Evolutionary conservation across 2,329 filamentous ascomycete species (phyloP).

Genomic region (Scedosporium boydii): DNA sequence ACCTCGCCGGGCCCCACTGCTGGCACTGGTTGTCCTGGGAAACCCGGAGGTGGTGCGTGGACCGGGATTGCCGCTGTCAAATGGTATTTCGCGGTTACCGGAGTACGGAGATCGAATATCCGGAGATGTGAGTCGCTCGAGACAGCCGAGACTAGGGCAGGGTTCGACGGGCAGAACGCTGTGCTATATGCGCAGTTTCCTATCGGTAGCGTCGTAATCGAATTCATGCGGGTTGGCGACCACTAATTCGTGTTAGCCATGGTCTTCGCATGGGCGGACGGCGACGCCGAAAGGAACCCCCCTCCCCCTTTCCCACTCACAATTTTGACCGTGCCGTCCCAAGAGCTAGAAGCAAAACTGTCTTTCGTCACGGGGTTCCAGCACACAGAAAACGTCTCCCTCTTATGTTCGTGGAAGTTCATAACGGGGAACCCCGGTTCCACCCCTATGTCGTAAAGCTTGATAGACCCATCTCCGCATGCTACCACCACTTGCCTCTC

Average conservation of each 20-base stretch:
- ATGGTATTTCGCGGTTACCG: slow-evolving; percentile 79
- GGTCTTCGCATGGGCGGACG: neutral
- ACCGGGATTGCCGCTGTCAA: slow-evolving; percentile 76
- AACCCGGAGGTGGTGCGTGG: slow-evolving; percentile 46
- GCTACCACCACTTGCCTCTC: slow-evolving; percentile 88
- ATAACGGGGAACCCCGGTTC: slow-evolving; percentile 72
- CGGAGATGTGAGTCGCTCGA: slow-evolving; percentile 83
- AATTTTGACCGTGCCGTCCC: slow-evolving; percentile 94
- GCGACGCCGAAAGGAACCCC: no score
- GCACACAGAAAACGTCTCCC: slow-evolving; percentile 84
- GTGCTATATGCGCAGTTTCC: slow-evolving; percentile 91
- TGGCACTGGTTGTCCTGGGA: slow-evolving; percentile 18
- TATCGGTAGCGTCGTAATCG: slow-evolving; percentile 77
- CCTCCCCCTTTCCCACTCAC: slow-evolving; percentile 27
- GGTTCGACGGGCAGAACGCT: slow-evolving; percentile 82
- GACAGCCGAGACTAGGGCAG: slow-evolving; percentile 76
- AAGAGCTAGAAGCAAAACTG: slow-evolving; percentile 81
- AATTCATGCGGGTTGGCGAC: slow-evolving; percentile 68
- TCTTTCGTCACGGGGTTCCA: slow-evolving; percentile 92
- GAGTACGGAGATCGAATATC: slow-evolving; percentile 84
- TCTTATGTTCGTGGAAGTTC: slow-evolving; percentile 86
- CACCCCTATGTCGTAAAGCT: slow-evolving; percentile 80
- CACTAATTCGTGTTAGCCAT: slow-evolving; percentile 41
- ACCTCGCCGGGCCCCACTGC: slow-evolving; percentile 61
- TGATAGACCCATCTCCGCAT: slow-evolving; percentile 87